Conservation (phyloP, 2,329 filamentous ascomycete genomes). For the Aspergillus sp. region DNA sequence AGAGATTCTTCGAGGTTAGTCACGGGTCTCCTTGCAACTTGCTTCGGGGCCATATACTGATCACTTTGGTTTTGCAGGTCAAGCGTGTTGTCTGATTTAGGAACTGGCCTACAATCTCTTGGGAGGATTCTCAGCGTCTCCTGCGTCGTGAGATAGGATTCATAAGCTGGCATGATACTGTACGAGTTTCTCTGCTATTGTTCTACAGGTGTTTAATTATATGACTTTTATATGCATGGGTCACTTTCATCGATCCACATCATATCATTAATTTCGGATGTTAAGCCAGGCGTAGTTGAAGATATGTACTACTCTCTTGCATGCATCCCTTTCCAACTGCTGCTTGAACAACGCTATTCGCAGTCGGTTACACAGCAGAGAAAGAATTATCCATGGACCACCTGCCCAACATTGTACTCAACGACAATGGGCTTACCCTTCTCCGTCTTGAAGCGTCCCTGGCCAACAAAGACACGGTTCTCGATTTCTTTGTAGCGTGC, state of each 20-base stretch:
- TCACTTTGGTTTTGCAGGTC: constrained; percentile 25
- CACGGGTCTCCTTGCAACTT: neutral
- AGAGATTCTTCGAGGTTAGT: constrained; percentile 85
- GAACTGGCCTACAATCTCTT: neutral
- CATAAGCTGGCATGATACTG: neutral
- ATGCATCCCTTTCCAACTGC: too few species aligned
- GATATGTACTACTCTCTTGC: neutral
- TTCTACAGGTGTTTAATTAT: constrained; percentile 1
- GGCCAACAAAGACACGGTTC: constrained; percentile 32
- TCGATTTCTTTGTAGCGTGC: constrained; percentile 36
- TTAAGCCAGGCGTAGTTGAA: neutral
- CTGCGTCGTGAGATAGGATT: neutral
- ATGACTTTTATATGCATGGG: constrained; percentile 5
- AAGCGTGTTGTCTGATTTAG: constrained; percentile 40
- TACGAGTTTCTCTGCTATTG: neutral
- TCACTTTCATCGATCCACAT: too few species aligned
- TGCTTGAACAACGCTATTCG: neutral
- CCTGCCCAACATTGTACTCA: constrained; percentile 37
- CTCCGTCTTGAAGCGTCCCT: constrained; percentile 33
- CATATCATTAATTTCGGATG: too few species aligned
- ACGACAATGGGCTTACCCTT: constrained; percentile 30
- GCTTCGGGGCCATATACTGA: neutral
- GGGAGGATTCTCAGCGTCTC: too few species aligned
- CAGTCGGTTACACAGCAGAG: neutral
- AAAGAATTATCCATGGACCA: constrained; percentile 16